Evolutionary conservation across 2,329 filamentous ascomycete genomes (phyloP), one percentile per base, ranked within the genome.

Genomic region (Onygenales sp.): DNA sequence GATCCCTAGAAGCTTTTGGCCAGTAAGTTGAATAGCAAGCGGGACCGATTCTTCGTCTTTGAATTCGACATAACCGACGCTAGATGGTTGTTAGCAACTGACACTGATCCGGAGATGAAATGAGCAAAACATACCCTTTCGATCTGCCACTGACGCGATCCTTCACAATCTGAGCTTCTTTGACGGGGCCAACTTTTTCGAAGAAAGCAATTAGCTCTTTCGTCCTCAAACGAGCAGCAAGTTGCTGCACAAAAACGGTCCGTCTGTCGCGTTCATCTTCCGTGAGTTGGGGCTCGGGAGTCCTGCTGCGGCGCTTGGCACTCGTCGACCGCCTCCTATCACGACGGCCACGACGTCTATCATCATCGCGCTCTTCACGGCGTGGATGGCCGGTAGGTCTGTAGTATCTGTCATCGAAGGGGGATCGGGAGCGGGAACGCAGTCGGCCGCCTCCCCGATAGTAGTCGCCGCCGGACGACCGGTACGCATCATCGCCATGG

Each of bases 31-130:
- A 70, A 98, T 87, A 67, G 94, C 93, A 75, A 87, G 85, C 66
- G 85, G 80, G 64, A 98, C 92, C 63, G 91, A 94, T 64, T 94
- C 89, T 81, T 97, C 92, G 67, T 88, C 84, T 70, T 91, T 94
- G 75, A 98, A 98, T 78, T 98, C 93, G 77, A 98, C 94, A 68
- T 98, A 98, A 70, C 94, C 93, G 72, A 98, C 93, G 73, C 93
- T 97, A 47, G 47, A 32, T 43, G 44, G 63, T 79, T 69, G 61
- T 42, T 45, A 44, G 52, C 14, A 51, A 21, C 35, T 10, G 52
- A 48, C 51, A 17, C 9, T 13, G 35, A 21, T n/a, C 32, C 31
- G 32, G 35, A 51, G 7, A 31, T 52, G n/a, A 35, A 9, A 36
- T 27, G n/a, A n/a, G 11, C 7, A 55, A 35, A 9, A 70, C 86